Evolutionary conservation across 1,284 basidiomycete genomes (phyloP).

Genomic region (Sphagnurus paluster): DNA sequence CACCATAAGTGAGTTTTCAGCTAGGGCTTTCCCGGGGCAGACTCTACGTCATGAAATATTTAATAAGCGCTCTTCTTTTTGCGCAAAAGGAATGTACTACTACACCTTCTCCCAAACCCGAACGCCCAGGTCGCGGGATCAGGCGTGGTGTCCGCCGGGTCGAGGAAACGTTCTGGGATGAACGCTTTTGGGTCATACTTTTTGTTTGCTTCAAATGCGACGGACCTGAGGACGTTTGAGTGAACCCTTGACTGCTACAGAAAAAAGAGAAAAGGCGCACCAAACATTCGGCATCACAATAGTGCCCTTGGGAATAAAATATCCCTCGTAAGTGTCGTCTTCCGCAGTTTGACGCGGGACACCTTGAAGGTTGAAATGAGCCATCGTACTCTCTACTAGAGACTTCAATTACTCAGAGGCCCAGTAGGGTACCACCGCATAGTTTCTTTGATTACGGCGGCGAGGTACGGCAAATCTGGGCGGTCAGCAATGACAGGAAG

Average conservation of each 20-base stretch:
- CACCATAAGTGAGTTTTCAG: conserved; percentile 6
- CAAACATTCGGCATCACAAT: conserved; percentile 7
- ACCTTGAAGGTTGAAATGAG: too few relatives aligned
- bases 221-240: background rate
- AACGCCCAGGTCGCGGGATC: conserved; percentile 2
- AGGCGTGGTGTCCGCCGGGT: background rate
- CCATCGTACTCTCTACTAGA: too few relatives aligned
- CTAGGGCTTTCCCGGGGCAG: conserved; percentile 2
- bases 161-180: conserved; percentile 6
- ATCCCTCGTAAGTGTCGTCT: too few relatives aligned
- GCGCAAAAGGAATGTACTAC: too few relatives aligned
- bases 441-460: conserved; percentile 14
- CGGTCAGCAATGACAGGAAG: conserved; percentile 7
- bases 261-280: background rate
- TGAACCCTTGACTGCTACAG: background rate
- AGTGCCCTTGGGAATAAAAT: conserved; percentile 9
- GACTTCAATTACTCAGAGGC: background rate
- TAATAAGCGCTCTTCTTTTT: too few relatives aligned
- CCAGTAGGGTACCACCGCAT: background rate
- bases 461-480: conserved; percentile 10
- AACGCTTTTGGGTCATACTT: conserved; percentile 1
- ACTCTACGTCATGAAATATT: background rate
- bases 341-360: too few relatives aligned
- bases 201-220: background rate
- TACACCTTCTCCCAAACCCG: conserved; percentile 5